phyloP scores from a whole-genome alignment of 2,329 filamentous ascomycete species.

The Moelleriella libera region DNA sequence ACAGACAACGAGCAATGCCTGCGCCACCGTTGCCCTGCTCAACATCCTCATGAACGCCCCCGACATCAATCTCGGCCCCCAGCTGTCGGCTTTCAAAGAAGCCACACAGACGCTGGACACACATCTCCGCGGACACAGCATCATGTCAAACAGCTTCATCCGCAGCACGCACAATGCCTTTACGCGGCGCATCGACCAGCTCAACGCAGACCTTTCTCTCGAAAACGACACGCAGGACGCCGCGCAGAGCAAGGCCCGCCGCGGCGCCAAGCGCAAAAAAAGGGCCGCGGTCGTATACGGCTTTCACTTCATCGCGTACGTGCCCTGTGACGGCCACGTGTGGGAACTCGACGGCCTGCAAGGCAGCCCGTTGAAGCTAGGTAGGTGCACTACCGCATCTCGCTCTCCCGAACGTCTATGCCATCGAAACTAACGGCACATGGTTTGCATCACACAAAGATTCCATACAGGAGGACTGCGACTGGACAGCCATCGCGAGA shows the following conservation, averaged over 20 bases:
- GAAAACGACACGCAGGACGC: constrained; percentile 35
- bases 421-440: too few relatives aligned
- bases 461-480: constrained; percentile 6
- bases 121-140: constrained; percentile 58
- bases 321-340: constrained; percentile 58
- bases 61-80: constrained; percentile 51
- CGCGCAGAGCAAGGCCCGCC: constrained; percentile 19
- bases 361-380: constrained; percentile 39
- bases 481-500: constrained; percentile 55
- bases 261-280: constrained; percentile 15
- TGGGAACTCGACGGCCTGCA: constrained; percentile 88
- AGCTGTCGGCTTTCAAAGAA: constrained; percentile 58
- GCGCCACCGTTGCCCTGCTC: constrained; percentile 80
- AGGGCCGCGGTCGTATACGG: constrained; percentile 43
- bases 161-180: constrained; percentile 81
- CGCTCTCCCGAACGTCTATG: too few relatives aligned
- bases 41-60: constrained; percentile 85
- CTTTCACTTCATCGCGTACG: constrained; percentile 83
- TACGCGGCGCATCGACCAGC: constrained; percentile 61
- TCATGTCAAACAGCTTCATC: constrained; percentile 63
- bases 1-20: constrained; percentile 69
- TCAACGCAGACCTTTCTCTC: constrained; percentile 55
- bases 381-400: constrained; percentile 7
- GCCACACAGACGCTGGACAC: constrained; percentile 56
- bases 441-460: too few relatives aligned